Conservation (phyloP, 371 early-diverging fungal species). For the Nematocida sp. region DNA sequence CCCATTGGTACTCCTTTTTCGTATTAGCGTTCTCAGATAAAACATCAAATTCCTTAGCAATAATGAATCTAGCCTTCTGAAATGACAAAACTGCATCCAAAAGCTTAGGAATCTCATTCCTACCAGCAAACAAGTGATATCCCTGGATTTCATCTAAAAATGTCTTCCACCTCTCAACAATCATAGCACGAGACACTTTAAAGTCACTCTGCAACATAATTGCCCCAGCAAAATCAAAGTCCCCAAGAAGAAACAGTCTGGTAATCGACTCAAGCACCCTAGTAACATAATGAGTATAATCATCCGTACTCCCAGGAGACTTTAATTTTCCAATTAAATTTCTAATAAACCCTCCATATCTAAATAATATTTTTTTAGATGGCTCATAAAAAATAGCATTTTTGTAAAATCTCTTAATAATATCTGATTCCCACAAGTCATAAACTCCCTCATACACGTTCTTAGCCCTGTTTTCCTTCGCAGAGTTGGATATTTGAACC, state of each 20-base stretch:
- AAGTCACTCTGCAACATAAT: not conserved
- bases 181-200: not conserved
- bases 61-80: not conserved
- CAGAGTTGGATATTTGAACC: no score
- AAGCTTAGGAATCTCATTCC: not conserved
- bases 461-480: no score
- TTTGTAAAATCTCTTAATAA: no score
- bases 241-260: not conserved
- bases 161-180: not conserved
- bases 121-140: not conserved
- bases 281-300: not conserved
- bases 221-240: not conserved
- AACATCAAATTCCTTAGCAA: not conserved
- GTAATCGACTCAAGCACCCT: not conserved
- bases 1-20: no score
- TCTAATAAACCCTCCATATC: no score
- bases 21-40: no score
- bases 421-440: no score
- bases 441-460: no score
- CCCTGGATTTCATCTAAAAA: not conserved
- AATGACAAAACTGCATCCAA: not conserved
- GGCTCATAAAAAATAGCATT: no score
- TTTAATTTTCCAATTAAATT: no score
- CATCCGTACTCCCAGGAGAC: no score
- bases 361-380: no score